A percentile compares a stretch with the other conserved stretches of the same genome.
Conservation (phyloP, 108 stramenopile genomes). For the Skeletonema tropicum region DNA sequence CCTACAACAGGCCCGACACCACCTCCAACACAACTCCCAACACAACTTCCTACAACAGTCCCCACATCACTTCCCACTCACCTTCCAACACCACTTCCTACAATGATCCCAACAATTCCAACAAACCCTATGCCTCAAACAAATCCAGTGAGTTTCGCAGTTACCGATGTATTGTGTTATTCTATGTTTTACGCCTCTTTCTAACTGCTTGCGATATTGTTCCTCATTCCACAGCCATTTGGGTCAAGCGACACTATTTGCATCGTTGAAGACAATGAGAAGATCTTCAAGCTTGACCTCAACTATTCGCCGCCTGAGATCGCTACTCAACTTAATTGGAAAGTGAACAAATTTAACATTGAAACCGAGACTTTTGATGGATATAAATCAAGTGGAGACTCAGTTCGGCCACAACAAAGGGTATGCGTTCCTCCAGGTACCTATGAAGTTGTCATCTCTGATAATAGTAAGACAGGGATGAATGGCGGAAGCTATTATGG, state of each 20-base stretch:
- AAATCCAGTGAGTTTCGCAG: not conserved
- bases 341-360: not conserved
- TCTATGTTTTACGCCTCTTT: not conserved
- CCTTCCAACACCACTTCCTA: not conserved
- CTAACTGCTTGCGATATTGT: not conserved
- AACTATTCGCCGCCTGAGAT: not conserved
- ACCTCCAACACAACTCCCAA: not conserved
- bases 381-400: not conserved
- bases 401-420: not conserved
- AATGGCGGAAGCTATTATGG: not conserved
- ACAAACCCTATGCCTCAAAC: not conserved
- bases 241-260: not conserved
- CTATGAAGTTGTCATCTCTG: not conserved
- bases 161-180: not conserved
- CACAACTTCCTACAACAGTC: not conserved
- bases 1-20: not conserved
- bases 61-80: not conserved
- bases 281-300: not conserved
- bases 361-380: not conserved
- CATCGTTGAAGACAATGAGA: not conserved
- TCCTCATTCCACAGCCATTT: not conserved
- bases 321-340: not conserved
- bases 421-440: not conserved
- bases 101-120: not conserved
- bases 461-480: not conserved